Evolutionary conservation across 306 rosid genomes (phyloP), one percentile per base, ranked within the genome.

Genomic region (Corylus americana): DNA sequence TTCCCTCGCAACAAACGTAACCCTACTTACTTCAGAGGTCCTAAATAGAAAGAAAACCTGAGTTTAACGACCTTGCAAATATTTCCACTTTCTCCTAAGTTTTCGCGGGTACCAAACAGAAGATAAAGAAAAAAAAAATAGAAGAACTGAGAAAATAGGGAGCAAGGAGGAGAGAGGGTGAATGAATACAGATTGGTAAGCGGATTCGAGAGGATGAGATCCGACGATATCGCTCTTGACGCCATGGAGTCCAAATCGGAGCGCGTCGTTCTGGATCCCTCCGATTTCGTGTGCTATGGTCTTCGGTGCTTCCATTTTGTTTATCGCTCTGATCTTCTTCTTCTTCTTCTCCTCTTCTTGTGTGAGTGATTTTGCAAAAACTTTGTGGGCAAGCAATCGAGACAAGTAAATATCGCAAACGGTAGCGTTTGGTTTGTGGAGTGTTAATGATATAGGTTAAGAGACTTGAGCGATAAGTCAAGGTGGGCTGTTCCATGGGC

Each of bases 201-300:
- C 71, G 58, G 97, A 87, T 85, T 92, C 90, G 39, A 91, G 89
- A 51, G 97, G 96, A 80, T 90, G 95, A 75, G 91, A 80, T 53
- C 88, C 97, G 49, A 91, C 85, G 44, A 92, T 87, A 72, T 87
- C 81, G 82, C 92, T 86, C 86, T 88, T 92, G 77, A 91, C 97
- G 47, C 91, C 94, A 6, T 91, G 90, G 14, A 91, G 88, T 7
- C 97, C 98, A 51, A 89, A 92, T 4, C 98, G 93, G 70, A 92
- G 91, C 3, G 90, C 90, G 10, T 92, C 98, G 74, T 88, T 91
- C 68, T 88, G 94, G 81, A 89, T 81, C 12, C 97, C 97, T 78
- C 98, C 98, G 88, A 92, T 92, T 89, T 94, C 89, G 89, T 94
- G 97, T 6, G 91, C 84, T 3, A 94, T 91, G 54, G 80, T 87